Evolutionary conservation across 2,329 filamentous ascomycete species (phyloP).

Genomic region (Xylariaceae sp.): DNA sequence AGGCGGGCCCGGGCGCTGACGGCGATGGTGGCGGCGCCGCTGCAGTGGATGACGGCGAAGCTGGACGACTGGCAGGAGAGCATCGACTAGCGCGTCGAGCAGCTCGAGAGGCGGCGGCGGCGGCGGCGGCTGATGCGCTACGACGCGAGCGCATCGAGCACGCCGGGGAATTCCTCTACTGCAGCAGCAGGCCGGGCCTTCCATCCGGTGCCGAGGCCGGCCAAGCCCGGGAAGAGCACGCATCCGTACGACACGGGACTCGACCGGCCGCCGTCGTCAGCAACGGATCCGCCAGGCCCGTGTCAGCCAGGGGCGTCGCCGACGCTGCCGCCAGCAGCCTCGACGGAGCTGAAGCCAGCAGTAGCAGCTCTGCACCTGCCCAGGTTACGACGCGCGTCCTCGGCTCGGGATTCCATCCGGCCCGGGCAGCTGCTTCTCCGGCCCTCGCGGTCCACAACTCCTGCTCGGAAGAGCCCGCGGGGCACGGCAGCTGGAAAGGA

Average conservation of each 20-base stretch:
- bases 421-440: too few species aligned
- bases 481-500: too few species aligned
- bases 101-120: slow-evolving; percentile 9
- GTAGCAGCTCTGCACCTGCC: too few species aligned
- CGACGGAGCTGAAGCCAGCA: too few species aligned
- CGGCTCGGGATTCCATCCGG: too few species aligned
- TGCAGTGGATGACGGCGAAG: slow-evolving; percentile 16
- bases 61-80: slow-evolving; percentile 17
- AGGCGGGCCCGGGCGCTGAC: slow-evolving; percentile 14
- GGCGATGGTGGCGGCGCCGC: slow-evolving; percentile 9
- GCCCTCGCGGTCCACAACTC: too few species aligned
- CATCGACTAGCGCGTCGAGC: slow-evolving; percentile 14
- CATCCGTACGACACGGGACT: slow-evolving; percentile 23
- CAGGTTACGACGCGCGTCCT: too few species aligned
- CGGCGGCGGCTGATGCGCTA: slow-evolving; percentile 5
- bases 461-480: too few species aligned
- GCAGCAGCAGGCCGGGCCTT: neutral
- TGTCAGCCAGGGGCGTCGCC: too few species aligned
- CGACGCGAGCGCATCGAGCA: slow-evolving; percentile 4
- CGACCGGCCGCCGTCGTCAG: neutral
- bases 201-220: neutral
- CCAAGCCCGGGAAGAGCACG: slow-evolving; percentile 22
- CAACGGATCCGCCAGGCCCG: too few species aligned
- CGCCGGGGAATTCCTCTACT: neutral
- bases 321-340: too few species aligned